These are phyloP conservation scores for Rhinocladiella similis DNA, from an alignment of 2,329 filamentous ascomycete species.

Conservation along the genomic window DNA sequence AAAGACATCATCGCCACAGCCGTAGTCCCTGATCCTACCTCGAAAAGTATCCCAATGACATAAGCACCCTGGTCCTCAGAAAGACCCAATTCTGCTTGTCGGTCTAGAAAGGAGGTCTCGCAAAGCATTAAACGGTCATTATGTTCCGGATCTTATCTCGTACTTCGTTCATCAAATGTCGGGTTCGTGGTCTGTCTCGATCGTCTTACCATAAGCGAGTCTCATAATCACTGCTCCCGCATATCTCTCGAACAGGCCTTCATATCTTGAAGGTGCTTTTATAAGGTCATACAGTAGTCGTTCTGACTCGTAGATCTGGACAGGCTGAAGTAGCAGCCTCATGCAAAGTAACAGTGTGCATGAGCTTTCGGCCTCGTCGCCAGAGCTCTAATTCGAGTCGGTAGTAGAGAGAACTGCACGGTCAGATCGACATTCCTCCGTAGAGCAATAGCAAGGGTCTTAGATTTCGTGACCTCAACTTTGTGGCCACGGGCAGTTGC, in stretches of 20 bases:
- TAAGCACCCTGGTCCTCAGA: conserved; percentile 34
- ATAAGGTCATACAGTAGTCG: conserved; percentile 35
- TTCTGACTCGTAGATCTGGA: conserved; percentile 36
- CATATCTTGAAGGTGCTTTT: conserved; percentile 34
- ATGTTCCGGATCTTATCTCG: conserved; percentile 27
- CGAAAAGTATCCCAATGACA: conserved; percentile 35
- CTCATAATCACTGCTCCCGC: conserved; percentile 40
- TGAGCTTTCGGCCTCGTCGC: conserved; percentile 36
- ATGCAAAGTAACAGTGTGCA: conserved; percentile 36
- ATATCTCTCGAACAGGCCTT: conserved; percentile 39
- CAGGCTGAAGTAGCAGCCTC: conserved; percentile 32
- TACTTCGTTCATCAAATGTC: conserved; percentile 35
- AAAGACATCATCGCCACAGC: conserved; percentile 34
- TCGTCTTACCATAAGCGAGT: conserved; percentile 37
- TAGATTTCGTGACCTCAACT: conserved; percentile 34
- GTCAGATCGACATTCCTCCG: no score
- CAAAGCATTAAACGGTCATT: conserved; percentile 28
- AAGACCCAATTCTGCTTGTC: conserved; percentile 28
- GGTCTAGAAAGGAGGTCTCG: conserved; percentile 30
- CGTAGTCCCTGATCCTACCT: conserved; percentile 36
- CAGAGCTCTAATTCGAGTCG: conserved; percentile 26
- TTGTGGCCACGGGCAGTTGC: conserved; percentile 37
- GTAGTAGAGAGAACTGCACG: neutral
- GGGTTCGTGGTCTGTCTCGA: conserved; percentile 37
- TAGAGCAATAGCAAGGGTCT: conserved; percentile 36